Evolutionary conservation across 129 eudicot species (phyloP), one percentile per base, ranked within the genome.

Genomic region (Mikania micrantha): DNA sequence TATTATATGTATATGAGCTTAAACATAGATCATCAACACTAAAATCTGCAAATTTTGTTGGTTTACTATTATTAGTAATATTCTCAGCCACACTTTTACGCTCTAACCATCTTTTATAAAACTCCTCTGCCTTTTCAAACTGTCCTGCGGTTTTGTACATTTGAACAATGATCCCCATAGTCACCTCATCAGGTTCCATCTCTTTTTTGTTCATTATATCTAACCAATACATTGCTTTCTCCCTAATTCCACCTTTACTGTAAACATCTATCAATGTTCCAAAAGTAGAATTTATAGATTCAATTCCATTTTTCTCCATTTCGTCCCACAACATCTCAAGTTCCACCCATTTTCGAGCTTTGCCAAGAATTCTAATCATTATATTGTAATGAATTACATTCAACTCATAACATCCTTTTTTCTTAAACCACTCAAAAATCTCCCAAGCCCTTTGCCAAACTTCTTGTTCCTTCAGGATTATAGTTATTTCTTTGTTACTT

Each of bases 201-300:
- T 78, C 77, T 66, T 39, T 78, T 50, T 84, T 74, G 29, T 77
- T 78, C 98, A 93, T 93, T 70, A 78, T 63, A 49, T 77, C 85
- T 70, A 93, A 70, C 88, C 87, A 93, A 53, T 66, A 29, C 45
- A 80, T 47, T 4, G 95, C 95, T 64, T 79, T 75, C 41, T 86
- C 88, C 67, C 80, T 86, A 4, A 50, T 62, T 5, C 96, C 95
- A 15, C 96, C 95, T 77, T 88, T 93, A 78, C 92, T 78, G 66
- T 82, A 92, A 59, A 92, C 98, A 83, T 92, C 98, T 47, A 88
- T 88, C 57, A 88, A 73, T 69, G 96, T 92, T 53, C 98, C 98
- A 78, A 82, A 92, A 1, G 98, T 88, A 3, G 95, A 86, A 73
- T 82, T 88, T 6, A 86, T 65, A 0, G 85, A 74, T 4, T 61